A percentile compares a stretch with the other conserved stretches of the same genome.
These are phyloP conservation scores for Xylaria multiplex DNA, from an alignment of 2,329 filamentous ascomycete species.

Conservation along the genomic window DNA sequence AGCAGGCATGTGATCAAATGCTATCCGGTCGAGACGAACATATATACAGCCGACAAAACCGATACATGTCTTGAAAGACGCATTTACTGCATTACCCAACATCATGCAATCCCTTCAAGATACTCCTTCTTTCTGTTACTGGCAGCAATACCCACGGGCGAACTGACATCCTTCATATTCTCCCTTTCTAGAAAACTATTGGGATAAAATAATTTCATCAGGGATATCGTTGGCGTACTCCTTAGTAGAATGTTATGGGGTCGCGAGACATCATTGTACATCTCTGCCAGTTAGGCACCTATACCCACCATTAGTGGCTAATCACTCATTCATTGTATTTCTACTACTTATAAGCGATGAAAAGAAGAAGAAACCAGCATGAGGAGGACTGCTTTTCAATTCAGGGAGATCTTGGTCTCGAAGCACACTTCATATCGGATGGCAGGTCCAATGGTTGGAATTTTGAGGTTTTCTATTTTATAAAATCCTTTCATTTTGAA, in stretches of 20 bases:
- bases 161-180: neutral
- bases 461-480: constrained; percentile 8
- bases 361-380: neutral
- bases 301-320: neutral
- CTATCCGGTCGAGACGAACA: constrained; percentile 42
- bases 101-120: constrained; percentile 19
- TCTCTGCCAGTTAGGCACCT: constrained; percentile 1
- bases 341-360: neutral
- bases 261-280: constrained; percentile 30
- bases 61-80: constrained; percentile 32
- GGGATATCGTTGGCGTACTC: constrained; percentile 19
- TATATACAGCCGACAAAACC: constrained; percentile 38
- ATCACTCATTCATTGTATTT: constrained; percentile 15
- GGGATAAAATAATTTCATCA: constrained; percentile 26
- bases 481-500: constrained; percentile 7
- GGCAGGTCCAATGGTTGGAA: constrained; percentile 22
- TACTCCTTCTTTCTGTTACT: constrained; percentile 34
- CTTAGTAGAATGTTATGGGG: constrained; percentile 19
- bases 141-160: constrained; percentile 17
- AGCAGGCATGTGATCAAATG: constrained; percentile 52
- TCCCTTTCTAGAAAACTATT: constrained; percentile 21
- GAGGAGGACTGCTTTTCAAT: neutral
- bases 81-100: constrained; percentile 8
- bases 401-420: neutral
- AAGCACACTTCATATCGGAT: constrained; percentile 8